Conservation (phyloP, 805 yeast species). For the Pichia ethanolica region DNA sequence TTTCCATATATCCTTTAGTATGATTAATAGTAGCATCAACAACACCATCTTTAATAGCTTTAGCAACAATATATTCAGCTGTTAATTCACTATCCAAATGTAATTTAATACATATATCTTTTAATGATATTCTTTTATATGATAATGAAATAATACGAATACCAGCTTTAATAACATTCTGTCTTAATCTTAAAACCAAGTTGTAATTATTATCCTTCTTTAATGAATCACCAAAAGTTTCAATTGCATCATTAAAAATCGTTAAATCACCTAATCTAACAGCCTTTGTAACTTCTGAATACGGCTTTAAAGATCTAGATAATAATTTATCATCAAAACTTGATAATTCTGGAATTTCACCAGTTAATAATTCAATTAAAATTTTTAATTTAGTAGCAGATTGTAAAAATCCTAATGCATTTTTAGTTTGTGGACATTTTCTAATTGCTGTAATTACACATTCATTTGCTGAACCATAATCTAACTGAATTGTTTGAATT, state of each 20-base stretch:
- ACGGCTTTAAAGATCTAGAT: slow-evolving; percentile 64
- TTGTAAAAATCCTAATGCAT: slow-evolving; percentile 82
- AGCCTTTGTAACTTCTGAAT: slow-evolving; percentile 81
- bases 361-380: slow-evolving; percentile 86
- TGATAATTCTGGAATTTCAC: slow-evolving; percentile 89
- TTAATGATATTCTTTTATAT: slow-evolving; percentile 82
- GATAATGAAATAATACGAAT: slow-evolving; percentile 87
- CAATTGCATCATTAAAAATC: slow-evolving; percentile 64
- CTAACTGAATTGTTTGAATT: slow-evolving; percentile 84
- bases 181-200: slow-evolving; percentile 81
- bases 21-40: slow-evolving; percentile 92
- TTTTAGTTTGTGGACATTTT: slow-evolving; percentile 87
- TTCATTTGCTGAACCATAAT: slow-evolving; percentile 85
- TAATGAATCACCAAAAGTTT: slow-evolving; percentile 52
- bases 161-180: slow-evolving; percentile 97
- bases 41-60: slow-evolving; percentile 95
- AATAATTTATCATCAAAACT: slow-evolving; percentile 61
- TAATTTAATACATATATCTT: slow-evolving; percentile 88
- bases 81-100: slow-evolving; percentile 90
- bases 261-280: slow-evolving; percentile 88
- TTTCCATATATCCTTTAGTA: slow-evolving; percentile 84
- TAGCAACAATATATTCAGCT: slow-evolving; percentile 94
- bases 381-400: slow-evolving; percentile 83
- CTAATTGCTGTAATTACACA: slow-evolving; percentile 90
- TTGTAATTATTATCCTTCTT: slow-evolving; percentile 75